Evolutionary conservation across 2,329 filamentous ascomycete species (phyloP), one percentile per base, ranked within the genome.

Genomic region (Zymoseptoria pseudotritici): DNA sequence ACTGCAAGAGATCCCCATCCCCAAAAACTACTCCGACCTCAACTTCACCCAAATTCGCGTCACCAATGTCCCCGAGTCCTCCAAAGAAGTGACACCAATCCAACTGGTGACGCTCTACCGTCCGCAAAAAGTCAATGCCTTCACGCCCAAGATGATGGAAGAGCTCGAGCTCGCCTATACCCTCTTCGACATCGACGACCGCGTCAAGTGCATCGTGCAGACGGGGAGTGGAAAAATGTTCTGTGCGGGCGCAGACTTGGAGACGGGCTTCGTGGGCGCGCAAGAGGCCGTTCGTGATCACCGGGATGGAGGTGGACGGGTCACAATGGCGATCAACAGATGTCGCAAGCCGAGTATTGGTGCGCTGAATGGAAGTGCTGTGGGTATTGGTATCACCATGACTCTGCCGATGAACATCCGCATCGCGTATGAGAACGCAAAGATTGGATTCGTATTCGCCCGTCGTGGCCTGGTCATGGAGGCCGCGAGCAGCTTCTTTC

Each of bases 391-490:
- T 11, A 83, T 84, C 65, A 85, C 82, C 49, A 82, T 83, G 79
- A 81, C 80, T 0, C 76, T 85, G 11, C 81, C 82, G 20, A 81
- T 82, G 69, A 78, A 77, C 31, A 83, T 85, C 57, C 77, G 82
- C 50, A 75, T 82, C 29, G 79, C 76, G 49, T 83, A 82, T 64
- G 71, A 75, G 50, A 74, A 76, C 10, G 85, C 87, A 2, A 88
- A 87, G 69, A 82, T 91, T 63, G 88, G 88, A 56, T 89, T 91
- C 70, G 87, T 90, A 19, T 92, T 91, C 72, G 80, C 82, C 22
- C 82, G 87, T 24, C 80, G 88, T 51, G 88, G 88, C 1, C 79
- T 91, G 67, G 79, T 84, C 61, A 86, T 89, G 82, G 89, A 92
- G 73, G 87, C 86, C 0, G 86, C 83, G 69, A 85, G 81, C 55